phyloP scores from a whole-genome alignment of 306 rosid species.

The Ceratonia siliqua region DNA sequence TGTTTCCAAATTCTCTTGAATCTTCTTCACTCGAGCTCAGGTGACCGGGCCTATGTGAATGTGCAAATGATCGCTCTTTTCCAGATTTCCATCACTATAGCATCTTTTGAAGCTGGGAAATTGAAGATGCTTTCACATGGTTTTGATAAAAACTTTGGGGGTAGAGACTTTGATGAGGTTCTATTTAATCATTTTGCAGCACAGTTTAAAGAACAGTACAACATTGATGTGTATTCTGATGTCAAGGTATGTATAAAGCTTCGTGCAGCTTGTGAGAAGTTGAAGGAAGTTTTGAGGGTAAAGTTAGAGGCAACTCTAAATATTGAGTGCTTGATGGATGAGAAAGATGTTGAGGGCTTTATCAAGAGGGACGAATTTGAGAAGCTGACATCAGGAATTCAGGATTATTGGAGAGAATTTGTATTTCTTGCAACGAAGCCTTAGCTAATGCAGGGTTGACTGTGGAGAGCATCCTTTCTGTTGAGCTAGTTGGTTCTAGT shows the following conservation, averaged over 20 bases:
- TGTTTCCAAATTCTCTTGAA: no score
- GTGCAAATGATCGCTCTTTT: no score
- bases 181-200: constrained; percentile 80
- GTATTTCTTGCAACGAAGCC: constrained; percentile 70
- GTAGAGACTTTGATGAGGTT: constrained; percentile 93
- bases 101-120: constrained; percentile 69
- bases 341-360: constrained; percentile 92
- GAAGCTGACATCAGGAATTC: constrained; percentile 68
- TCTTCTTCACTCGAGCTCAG: no score
- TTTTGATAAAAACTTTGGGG: constrained; percentile 78
- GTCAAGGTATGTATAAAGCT: constrained; percentile 81
- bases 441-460: constrained; percentile 66
- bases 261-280: constrained; percentile 84
- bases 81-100: no score
- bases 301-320: constrained; percentile 92
- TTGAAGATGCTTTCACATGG: constrained; percentile 84
- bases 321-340: constrained; percentile 97
- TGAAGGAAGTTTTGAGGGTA: constrained; percentile 96
- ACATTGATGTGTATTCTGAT: constrained; percentile 71
- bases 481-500: constrained; percentile 97
- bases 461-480: constrained; percentile 64
- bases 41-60: no score
- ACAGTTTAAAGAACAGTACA: constrained; percentile 69
- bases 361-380: constrained; percentile 95
- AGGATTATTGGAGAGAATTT: constrained; percentile 66